Evolutionary conservation across 2,329 filamentous ascomycete genomes (phyloP), one percentile per base, ranked within the genome.

Genomic region (Aspergillus alliaceus): DNA sequence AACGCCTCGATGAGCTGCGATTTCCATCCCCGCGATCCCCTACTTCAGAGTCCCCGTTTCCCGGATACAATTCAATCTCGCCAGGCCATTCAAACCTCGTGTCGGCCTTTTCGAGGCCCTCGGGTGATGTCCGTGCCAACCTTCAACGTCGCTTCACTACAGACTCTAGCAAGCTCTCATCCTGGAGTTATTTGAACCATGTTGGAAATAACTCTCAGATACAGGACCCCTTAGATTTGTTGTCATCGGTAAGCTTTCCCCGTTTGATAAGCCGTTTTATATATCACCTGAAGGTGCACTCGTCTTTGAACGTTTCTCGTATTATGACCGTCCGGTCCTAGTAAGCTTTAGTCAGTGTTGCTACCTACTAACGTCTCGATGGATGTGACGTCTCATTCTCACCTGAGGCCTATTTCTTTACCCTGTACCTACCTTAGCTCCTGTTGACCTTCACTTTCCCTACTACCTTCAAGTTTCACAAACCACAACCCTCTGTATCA

Each of bases 101-200:
- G 73, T 81, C 78, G 49, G 84, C 84, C 64, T 81, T 83, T 63
- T 77, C 80, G 57, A 74, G 79, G 56, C 74, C 80, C 60, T 74
- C 83, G 62, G 83, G 86, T 74, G 91, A 96, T 71, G 84, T 84
- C 64, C 87, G 93, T 75, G 85, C 86, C 62, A 87, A 87, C 67
- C 82, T 98, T 72, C 91, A 93, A 76, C 88, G 93, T 70, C 89
- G 93, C 72, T 98, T 98, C 78, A 98, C 93, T 62, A 95, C 93
- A 57, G 96, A 96, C 78, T 87, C 90, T 78, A 83, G 91, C 77
- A 84, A 92, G 83, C 80, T 93, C 77, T 89, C 90, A 75, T 91
- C 89, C 72, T 80, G 90, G 76, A 85, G 83, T 57, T 84, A 85
- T 60, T 78, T 93, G 69, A 84, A 82, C 47, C 82, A 84, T 71